Base-by-base conservation (phyloP, 2,329 filamentous ascomycete genomes). In the Fusarium sp. region DNA sequence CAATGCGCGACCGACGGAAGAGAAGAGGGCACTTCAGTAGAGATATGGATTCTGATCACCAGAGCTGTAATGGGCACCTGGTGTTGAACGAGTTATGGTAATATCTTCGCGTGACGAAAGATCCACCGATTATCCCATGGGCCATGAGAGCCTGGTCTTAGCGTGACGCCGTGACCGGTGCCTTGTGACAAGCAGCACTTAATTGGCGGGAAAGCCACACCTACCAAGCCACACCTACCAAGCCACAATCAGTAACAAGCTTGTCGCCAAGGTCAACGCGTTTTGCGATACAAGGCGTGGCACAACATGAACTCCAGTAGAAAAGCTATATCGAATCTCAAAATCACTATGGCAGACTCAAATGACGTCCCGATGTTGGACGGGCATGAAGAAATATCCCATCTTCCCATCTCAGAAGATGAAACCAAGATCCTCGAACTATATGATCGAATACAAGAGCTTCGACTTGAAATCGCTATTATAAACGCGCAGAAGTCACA, bases 381-480 rank as follows among this genome's bases (percentile, higher is more conserved):
- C 49, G 63, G 56, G 49, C 47, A 75, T 74, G 72, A 78, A 66
- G 84, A 87, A 81, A 81, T 75, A 33, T 66, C 75, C 23, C 74
- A 79, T 66, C 85, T 91, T 42, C 85, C 87, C 12, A 85, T 96
- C 47, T 93, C 91, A 3, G 86, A 89, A 40, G 86, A 89, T 67
- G 94, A 97, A 82, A 84, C 87, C 76, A 86, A 87, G 72, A 87
- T 92, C 33, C 85, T 96, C 40, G 87, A 90, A 44, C 87, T 95
- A 54, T 93, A 94, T 81, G 91, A 95, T 80, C 88, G 88, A 73
- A 84, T 94, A 32, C 90, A 92, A 77, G 90, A 93, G 79, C 86
- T 95, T 49, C 89, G 91, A 77, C 83, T 96, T 28, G 92, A 96
- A 82, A 89, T 91, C 62, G 91, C 91, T 42, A 85, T 96, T 43